Base-by-base conservation (phyloP, 192 early-diverging fungal genomes). In the Podila horticola region DNA sequence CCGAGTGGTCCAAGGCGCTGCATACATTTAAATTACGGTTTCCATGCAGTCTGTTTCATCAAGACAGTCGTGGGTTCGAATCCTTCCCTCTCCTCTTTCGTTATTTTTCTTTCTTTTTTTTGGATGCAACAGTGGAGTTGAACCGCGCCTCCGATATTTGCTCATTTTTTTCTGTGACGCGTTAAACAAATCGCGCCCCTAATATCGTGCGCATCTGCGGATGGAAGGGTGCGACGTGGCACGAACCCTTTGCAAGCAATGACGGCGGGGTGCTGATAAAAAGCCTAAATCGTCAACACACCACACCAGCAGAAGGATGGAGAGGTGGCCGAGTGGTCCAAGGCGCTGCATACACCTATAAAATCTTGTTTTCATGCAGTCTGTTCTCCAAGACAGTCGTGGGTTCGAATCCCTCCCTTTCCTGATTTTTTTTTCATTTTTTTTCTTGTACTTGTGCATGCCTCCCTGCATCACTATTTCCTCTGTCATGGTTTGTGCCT, bases 381-480 rank as follows among this genome's bases (percentile, higher is more conserved):
- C 50, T 52, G 50, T 52, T 52, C 17, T 12, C 12, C 19, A 52
- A 38, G 36, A 52, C 50, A 52, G 50, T 52, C 50, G 50, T 52
- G 50, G 50, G 50, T 52, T 52, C 50, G 50, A 52, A 52, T 52
- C 50, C 50, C 50, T n/a, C 50, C 50, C 50, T 52, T 19, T 52
- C 50, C 50, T 12, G 0, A n/a, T 52, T 52, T 52, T 6, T n/a
- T 52, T 19, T 52, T n/a, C 20, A 2, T 52, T 52, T 11, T 17
- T 52, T 17, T 52, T 38, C 36, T 38, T 38, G 36, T 1, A 38
- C 36, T n/a, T n/a, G n/a, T n/a, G n/a, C 36, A 10, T 13, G 41
- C 41, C 41, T 17, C 41, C 41, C 41, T 17, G 13, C 41, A 17
- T 45, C 41, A 45, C 0, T 3, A 45, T 45, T 45, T 45, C 34